These are phyloP conservation scores for Cenchrus americanus DNA, from an alignment of 176 grass and related monocot species.

Conservation along the genomic window DNA sequence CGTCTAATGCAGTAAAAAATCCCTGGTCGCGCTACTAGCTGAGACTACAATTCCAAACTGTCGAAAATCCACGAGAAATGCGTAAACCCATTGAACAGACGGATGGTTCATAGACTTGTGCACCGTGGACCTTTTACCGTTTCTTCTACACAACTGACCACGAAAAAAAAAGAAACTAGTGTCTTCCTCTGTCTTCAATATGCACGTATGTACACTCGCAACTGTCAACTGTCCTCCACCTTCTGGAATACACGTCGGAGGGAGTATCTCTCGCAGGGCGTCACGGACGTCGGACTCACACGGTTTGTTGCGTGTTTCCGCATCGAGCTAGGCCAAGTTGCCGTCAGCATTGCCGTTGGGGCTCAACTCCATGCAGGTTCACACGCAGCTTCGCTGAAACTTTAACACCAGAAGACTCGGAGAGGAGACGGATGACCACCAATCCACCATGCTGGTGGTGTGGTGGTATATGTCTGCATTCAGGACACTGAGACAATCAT, in stretches of 20 bases:
- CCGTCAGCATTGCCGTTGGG: slow-evolving; percentile 34
- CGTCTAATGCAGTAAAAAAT: no score
- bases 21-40: no score
- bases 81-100: not conserved
- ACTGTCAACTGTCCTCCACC: not conserved
- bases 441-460: not conserved
- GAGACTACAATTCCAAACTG: no score
- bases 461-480: slow-evolving; percentile 3
- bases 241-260: not conserved
- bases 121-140: not conserved
- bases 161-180: not conserved
- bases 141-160: not conserved
- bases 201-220: not conserved
- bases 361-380: slow-evolving; percentile 25
- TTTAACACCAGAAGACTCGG: not conserved
- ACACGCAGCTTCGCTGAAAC: not conserved
- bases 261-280: not conserved
- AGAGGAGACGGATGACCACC: not conserved
- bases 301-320: slow-evolving; percentile 15
- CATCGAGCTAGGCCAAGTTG: not conserved
- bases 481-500: not conserved
- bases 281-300: no score
- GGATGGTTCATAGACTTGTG: not conserved
- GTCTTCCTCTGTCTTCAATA: not conserved
- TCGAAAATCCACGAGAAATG: not conserved